A percentile compares a stretch with the other conserved stretches of the same genome.
Conservation (phyloP, 2,329 filamentous ascomycete species). For the Alternaria postmessia region DNA sequence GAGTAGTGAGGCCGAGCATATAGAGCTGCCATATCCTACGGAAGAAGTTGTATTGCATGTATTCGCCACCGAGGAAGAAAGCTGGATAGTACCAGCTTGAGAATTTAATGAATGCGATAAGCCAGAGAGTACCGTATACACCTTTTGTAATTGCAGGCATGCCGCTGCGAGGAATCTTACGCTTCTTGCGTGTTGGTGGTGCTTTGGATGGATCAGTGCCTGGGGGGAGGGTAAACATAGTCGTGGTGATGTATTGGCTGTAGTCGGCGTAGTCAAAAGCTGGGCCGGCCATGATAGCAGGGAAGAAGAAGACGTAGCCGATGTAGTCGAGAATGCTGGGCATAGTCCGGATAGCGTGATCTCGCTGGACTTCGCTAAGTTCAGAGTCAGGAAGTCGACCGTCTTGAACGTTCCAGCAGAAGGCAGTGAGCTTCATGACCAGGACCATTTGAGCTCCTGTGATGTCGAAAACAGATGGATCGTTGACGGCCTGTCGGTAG, state of each 20-base stretch:
- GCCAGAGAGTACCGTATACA: conserved; percentile 76
- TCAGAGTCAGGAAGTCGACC: conserved; percentile 80
- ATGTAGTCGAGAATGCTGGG: conserved; percentile 81
- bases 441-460: conserved; percentile 96
- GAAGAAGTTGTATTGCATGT: conserved; percentile 71
- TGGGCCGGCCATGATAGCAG: conserved; percentile 85
- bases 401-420: conserved; percentile 98
- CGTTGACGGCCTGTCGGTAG: conserved; percentile 74
- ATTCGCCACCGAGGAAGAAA: conserved; percentile 71
- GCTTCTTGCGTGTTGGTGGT: conserved; percentile 85
- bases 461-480: conserved; percentile 78
- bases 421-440: conserved; percentile 95
- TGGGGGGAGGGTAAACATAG: conserved; percentile 88
- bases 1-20: conserved; percentile 80
- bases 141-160: conserved; percentile 84
- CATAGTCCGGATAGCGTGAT: conserved; percentile 77
- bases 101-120: conserved; percentile 78
- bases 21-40: conserved; percentile 81
- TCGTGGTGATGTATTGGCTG: conserved; percentile 87
- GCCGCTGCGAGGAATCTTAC: conserved; percentile 89
- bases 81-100: conserved; percentile 70
- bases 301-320: conserved; percentile 95
- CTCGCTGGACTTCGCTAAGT: conserved; percentile 86
- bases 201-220: conserved; percentile 85
- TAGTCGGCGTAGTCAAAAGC: conserved; percentile 97